A percentile compares a stretch with the other conserved stretches of the same genome.
phyloP scores from a whole-genome alignment of 768 basidiomycete genomes.

The Chlorophyllum brunneum region DNA sequence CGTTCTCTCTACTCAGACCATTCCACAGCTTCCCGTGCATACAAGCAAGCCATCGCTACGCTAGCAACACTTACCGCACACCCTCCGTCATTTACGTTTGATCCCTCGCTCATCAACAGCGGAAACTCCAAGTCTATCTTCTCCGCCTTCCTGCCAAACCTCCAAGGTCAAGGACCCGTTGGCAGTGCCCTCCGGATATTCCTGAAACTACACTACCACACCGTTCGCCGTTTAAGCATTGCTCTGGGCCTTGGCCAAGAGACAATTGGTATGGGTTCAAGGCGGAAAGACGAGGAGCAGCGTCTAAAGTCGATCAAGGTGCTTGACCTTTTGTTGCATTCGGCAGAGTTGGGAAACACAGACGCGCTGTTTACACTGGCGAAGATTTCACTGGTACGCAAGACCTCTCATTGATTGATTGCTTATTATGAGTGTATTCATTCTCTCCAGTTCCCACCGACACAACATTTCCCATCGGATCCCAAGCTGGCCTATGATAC shows the following conservation, averaged over 20 bases:
- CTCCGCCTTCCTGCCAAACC: conserved; percentile 62
- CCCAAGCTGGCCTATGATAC: conserved; percentile 61
- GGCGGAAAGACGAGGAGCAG: conserved; percentile 63
- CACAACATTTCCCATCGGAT: conserved; percentile 56
- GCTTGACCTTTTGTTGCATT: conserved; percentile 74
- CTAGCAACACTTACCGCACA: conserved; percentile 61
- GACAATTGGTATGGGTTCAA: conserved; percentile 35
- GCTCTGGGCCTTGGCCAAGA: conserved; percentile 37
- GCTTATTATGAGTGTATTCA: neutral
- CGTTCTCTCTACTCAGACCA: conserved; percentile 7
- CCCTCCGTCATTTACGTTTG: conserved; percentile 52
- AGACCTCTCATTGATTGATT: neutral
- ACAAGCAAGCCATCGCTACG: conserved; percentile 69
- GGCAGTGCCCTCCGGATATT: conserved; percentile 66
- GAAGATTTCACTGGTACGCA: conserved; percentile 61
- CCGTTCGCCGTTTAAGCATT: conserved; percentile 35
- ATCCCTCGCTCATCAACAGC: conserved; percentile 42
- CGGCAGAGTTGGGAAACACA: conserved; percentile 70
- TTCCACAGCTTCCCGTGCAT: conserved; percentile 60
- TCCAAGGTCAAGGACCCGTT: conserved; percentile 75
- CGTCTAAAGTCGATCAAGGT: conserved; percentile 76
- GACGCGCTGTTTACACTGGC: conserved; percentile 72
- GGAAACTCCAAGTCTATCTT: conserved; percentile 49
- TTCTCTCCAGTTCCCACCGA: conserved; percentile 64
- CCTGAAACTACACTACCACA: conserved; percentile 60